Evolutionary conservation across 306 rosid genomes (phyloP).

Genomic region (Corylus heterophylla): DNA sequence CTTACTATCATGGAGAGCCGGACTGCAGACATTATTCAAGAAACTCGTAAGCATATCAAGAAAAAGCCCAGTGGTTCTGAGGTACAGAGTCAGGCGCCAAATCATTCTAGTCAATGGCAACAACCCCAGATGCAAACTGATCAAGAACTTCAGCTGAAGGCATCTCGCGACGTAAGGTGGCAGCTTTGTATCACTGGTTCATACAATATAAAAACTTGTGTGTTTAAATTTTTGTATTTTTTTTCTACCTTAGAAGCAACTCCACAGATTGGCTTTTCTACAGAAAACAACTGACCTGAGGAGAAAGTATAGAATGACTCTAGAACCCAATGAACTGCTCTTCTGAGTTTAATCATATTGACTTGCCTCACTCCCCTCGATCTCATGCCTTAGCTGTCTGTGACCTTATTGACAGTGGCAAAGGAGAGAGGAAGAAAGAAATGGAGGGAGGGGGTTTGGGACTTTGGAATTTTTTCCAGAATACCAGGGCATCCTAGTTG

Average conservation of each 20-base stretch:
- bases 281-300: neutral
- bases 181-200: slow-evolving; percentile 76
- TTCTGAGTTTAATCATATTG: neutral
- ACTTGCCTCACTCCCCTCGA: neutral
- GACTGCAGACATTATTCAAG: slow-evolving; percentile 85
- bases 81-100: slow-evolving; percentile 49
- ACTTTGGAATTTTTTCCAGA: neutral
- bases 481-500: neutral
- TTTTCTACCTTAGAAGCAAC: neutral
- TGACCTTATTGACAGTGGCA: neutral
- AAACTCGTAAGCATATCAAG: slow-evolving; percentile 88
- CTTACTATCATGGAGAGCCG: slow-evolving; percentile 70
- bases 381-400: neutral
- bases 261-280: neutral
- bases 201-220: slow-evolving; percentile 34
- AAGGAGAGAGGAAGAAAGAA: slow-evolving; percentile 13
- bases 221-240: neutral
- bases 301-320: neutral
- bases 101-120: slow-evolving; percentile 36
- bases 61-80: slow-evolving; percentile 56
- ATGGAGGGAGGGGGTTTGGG: neutral
- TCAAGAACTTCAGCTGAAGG: slow-evolving; percentile 94
- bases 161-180: slow-evolving; percentile 99
- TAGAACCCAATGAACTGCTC: neutral
- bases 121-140: slow-evolving; percentile 53